Base-by-base conservation (phyloP, 176 grass and related monocot species). In the Oryza punctata region DNA sequence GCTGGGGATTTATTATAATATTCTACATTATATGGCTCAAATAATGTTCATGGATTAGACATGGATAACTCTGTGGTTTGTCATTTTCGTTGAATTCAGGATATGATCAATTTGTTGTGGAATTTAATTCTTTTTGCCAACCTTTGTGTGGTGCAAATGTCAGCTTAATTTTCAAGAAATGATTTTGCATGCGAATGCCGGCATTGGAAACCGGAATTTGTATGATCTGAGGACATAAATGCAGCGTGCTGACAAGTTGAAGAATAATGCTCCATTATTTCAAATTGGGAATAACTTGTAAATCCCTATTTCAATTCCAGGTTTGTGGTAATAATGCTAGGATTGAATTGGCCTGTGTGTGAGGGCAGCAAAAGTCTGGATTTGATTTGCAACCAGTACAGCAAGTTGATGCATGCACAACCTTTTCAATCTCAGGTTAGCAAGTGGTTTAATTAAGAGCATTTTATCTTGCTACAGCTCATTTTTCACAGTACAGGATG, bases 71-170 rank as follows among this genome's bases (percentile, higher is more conserved):
- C 27, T 24, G 40, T n/a, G 11, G 0, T 63, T 76, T 81, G 70
- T 52, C 87, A 85, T 76, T 85, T 80, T 85, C 70, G 16, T 72
- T 12, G 66, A 76, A 67, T 63, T 47, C 65, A 49, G 61, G 35
- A 10, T 27, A 67, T 45, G 25, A 61, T 57, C 35, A 44, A 26
- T 12, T 45, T 21, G 75, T n/a, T 46, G 4, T 65, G 41, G 64
- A 88, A 67, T 74, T 84, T 43, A 88, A 67, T 84, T 84, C 63
- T 27, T 68, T 82, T 75, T 61, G 81, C 32, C 19, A 78, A 75
- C 35, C 33, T 47, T 14, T 33, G 24, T 66, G 47, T 37, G 46
- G 65, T 18, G 8, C 40, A 16, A 16, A 46, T 29, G 59, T 46
- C 61, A 30, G 26, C 16, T 37, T 38, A 38, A 38, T 38, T 33